Evolutionary conservation across 768 basidiomycete genomes (phyloP).

Genomic region (Sporobolomyces roseus): DNA sequence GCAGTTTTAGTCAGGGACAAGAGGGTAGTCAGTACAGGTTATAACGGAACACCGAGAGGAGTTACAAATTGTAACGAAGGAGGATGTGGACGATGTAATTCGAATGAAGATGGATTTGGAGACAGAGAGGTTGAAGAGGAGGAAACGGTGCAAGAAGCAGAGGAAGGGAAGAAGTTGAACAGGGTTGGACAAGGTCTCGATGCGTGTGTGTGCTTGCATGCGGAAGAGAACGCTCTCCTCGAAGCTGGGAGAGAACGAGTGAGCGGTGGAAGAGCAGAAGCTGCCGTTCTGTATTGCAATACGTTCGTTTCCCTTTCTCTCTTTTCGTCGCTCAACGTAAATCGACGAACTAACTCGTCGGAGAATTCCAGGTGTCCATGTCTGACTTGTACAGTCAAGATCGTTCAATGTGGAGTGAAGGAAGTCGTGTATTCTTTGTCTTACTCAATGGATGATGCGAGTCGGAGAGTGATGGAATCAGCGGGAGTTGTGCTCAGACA

Average conservation of each 20-base stretch:
- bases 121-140: slow-evolving; percentile 46
- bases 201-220: slow-evolving; percentile 91
- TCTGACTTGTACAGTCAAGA: slow-evolving; percentile 92
- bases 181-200: slow-evolving; percentile 51
- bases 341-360: no score
- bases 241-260: slow-evolving; percentile 90
- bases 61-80: slow-evolving; percentile 85
- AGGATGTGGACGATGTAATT: slow-evolving; percentile 76
- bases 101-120: slow-evolving; percentile 49
- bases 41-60: slow-evolving; percentile 93
- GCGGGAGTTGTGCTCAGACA: slow-evolving; percentile 46
- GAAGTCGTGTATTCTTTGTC: slow-evolving; percentile 90
- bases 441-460: slow-evolving; percentile 71
- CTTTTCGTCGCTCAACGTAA: no score
- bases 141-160: slow-evolving; percentile 47
- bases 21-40: slow-evolving; percentile 53
- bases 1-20: slow-evolving; percentile 77
- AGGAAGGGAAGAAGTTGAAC: slow-evolving; percentile 9
- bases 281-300: slow-evolving; percentile 92
- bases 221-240: slow-evolving; percentile 93
- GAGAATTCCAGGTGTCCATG: slow-evolving; percentile 76
- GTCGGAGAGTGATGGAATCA: slow-evolving; percentile 45
- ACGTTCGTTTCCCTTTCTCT: slow-evolving; percentile 60
- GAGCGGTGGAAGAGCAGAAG: slow-evolving; percentile 54
- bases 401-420: slow-evolving; percentile 87